These are phyloP conservation scores for Umbelopsis isabellina DNA, from an alignment of 192 early-diverging fungal genomes.

Conservation along the genomic window DNA sequence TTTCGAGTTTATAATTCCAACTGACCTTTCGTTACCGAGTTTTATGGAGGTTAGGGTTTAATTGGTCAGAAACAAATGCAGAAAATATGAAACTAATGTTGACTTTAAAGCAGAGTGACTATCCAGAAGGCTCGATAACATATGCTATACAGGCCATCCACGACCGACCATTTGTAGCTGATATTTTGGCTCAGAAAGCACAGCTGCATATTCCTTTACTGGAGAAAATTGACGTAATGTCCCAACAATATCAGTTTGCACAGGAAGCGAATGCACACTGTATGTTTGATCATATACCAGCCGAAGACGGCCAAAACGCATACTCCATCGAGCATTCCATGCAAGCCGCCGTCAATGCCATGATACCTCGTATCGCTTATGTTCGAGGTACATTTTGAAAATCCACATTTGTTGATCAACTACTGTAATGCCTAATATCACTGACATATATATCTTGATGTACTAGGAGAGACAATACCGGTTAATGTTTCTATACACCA, in stretches of 20 bases:
- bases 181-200: slow-evolving; percentile 16
- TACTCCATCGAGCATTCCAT: background rate
- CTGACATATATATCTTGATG: background rate
- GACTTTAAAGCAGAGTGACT: background rate
- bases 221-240: slow-evolving; percentile 9
- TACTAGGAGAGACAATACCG: slow-evolving; percentile 11
- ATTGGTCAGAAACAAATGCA: background rate
- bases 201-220: slow-evolving; percentile 21
- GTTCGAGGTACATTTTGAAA: slow-evolving; percentile 9
- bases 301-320: background rate
- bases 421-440: background rate
- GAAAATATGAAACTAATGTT: slow-evolving; percentile 1
- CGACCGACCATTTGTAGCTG: slow-evolving; percentile 21
- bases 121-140: slow-evolving; percentile 5
- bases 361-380: slow-evolving; percentile 10
- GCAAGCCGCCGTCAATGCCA: slow-evolving; percentile 8
- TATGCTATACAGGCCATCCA: slow-evolving; percentile 19
- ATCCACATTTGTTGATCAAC: background rate
- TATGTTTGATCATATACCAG: background rate
- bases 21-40: slow-evolving; percentile 11
- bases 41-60: background rate
- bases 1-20: slow-evolving; percentile 17
- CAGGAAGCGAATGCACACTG: background rate
- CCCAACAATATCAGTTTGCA: background rate
- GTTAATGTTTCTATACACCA: background rate